Evolutionary conservation across 805 yeast species (phyloP).

Genomic region (Cyberlindnera lachancei): DNA sequence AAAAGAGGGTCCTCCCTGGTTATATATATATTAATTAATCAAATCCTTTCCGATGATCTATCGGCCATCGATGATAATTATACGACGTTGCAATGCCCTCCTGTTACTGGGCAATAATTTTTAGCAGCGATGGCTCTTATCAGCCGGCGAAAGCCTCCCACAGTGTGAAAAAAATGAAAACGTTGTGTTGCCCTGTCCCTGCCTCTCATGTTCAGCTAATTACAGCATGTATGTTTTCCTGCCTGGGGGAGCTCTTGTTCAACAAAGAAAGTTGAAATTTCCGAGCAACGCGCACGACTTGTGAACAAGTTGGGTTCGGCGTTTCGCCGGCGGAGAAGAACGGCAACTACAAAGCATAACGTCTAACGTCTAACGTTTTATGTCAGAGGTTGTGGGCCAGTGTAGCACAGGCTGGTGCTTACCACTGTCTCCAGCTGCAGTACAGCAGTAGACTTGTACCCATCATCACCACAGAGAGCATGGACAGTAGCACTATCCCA

Average conservation of each 20-base stretch:
- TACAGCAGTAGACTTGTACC: background rate
- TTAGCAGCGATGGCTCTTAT: no score
- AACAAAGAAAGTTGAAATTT: background rate
- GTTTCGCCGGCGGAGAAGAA: background rate
- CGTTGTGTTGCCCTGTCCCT: background rate
- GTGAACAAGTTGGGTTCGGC: background rate
- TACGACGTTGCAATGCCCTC: no score
- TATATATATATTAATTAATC: no score
- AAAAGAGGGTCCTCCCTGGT: background rate
- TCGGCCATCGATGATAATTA: no score
- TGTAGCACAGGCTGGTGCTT: no score
- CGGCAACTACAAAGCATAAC: no score
- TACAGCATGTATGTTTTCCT: no score
- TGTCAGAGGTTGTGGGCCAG: no score
- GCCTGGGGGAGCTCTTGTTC: no score
- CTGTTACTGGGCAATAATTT: no score
- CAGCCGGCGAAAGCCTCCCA: slow-evolving; percentile 1
- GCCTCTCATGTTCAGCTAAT: no score
- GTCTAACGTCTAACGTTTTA: no score
- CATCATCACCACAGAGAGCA: background rate
- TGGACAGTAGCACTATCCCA: background rate
- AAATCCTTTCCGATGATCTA: background rate
- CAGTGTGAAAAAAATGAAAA: background rate
- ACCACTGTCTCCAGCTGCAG: background rate
- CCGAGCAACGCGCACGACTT: background rate